phyloP scores from a whole-genome alignment of 495 filamentous ascomycete species.

The Podospora bellae-mahoneyi region DNA sequence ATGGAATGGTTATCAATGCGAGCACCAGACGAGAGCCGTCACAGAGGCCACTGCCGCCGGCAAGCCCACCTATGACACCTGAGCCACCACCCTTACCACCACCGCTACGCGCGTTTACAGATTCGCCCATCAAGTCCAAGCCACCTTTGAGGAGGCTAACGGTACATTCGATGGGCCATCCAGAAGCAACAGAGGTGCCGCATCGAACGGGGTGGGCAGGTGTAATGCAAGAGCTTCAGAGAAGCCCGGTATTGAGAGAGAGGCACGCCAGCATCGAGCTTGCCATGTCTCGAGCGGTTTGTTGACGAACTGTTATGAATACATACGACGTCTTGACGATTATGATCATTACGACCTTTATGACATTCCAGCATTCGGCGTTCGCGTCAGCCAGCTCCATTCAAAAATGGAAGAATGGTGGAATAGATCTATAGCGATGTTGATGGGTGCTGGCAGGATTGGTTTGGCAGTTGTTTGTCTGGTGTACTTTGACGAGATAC shows the following conservation, averaged over 20 bases:
- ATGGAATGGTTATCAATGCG: slow-evolving; percentile 28
- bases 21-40: neutral
- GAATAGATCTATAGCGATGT: neutral
- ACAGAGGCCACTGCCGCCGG: neutral
- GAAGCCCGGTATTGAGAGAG: slow-evolving; percentile 47
- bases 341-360: slow-evolving; percentile 4
- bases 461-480: neutral
- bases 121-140: slow-evolving; percentile 37
- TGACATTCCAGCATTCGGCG: neutral
- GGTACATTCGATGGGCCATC: slow-evolving; percentile 44
- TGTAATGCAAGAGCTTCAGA: slow-evolving; percentile 52
- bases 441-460: neutral
- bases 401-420: neutral
- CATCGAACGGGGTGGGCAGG: slow-evolving; percentile 51
- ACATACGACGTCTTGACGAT: neutral
- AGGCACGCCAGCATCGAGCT: slow-evolving; percentile 52
- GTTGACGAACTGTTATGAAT: slow-evolving; percentile 10
- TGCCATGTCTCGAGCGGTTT: slow-evolving; percentile 36
- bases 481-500: neutral
- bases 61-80: slow-evolving; percentile 20
- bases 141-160: slow-evolving; percentile 43
- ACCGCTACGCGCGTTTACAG: slow-evolving; percentile 29
- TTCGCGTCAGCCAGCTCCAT: neutral
- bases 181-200: slow-evolving; percentile 34
- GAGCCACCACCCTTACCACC: slow-evolving; percentile 23